Conservation (phyloP, 2,329 filamentous ascomycete genomes). For the Uncinocarpus reesii region DNA sequence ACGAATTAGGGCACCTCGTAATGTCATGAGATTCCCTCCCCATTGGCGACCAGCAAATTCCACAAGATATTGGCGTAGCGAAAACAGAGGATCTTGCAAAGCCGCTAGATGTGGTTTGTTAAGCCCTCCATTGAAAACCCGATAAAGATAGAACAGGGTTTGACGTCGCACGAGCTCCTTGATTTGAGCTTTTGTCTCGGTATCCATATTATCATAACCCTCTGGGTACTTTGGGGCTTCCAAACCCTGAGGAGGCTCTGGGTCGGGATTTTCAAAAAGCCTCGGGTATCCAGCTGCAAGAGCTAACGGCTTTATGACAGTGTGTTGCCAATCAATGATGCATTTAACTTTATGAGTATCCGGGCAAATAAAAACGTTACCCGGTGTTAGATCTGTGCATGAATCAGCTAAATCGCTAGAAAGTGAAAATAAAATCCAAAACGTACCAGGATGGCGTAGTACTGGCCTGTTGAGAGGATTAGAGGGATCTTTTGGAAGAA, state of each 20-base stretch:
- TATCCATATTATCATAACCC: constrained; percentile 14
- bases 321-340: constrained; percentile 17
- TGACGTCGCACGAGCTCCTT: constrained; percentile 13
- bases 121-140: constrained; percentile 13
- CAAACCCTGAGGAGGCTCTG: constrained; percentile 7
- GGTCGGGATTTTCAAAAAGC: constrained; percentile 14
- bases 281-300: constrained; percentile 15
- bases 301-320: constrained; percentile 5
- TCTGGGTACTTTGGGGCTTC: constrained; percentile 10
- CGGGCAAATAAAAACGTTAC: constrained; percentile 13
- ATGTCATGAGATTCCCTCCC: constrained; percentile 12
- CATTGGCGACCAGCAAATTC: constrained; percentile 13
- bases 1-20: constrained; percentile 11
- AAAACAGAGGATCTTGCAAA: constrained; percentile 4
- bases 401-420: neutral
- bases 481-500: constrained; percentile 16
- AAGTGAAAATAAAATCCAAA: neutral
- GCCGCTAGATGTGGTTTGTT: constrained; percentile 14
- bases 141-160: constrained; percentile 14
- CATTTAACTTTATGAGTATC: constrained; percentile 9
- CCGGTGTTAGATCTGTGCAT: constrained; percentile 8
- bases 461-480: constrained; percentile 16
- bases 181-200: constrained; percentile 9
- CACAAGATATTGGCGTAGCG: constrained; percentile 12
- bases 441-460: constrained; percentile 18